Evolutionary conservation across 1,284 basidiomycete species (phyloP), one percentile per base, ranked within the genome.

Genomic region (Malassezia sympodialis): DNA sequence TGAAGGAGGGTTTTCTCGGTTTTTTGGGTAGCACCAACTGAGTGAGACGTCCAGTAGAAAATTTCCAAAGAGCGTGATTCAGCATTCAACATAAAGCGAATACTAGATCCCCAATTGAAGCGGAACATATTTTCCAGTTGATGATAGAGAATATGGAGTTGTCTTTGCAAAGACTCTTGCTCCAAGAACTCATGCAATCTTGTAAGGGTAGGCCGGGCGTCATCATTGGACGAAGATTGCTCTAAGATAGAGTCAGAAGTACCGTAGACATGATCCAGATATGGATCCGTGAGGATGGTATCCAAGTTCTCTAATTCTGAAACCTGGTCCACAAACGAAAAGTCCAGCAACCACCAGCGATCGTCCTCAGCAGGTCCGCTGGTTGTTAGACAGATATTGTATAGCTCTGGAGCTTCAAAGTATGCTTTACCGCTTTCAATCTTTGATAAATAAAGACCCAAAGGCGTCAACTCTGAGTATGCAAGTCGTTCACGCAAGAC

Each of bases 391-490:
- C 62, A 58, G 15, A 82, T 80, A 65, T 85, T 82, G 67, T 91
- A 91, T n/a, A 89, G 76, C 19, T 82, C 80, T 0, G 82, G 81
- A 0, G 83, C 83, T 4, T 78, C 80, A 66, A 93, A 90, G 65
- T 81, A 81, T 3, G 83, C 87, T 49, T 87, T 82, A 6, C 88
- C 89, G 60, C 84, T 82, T 84, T 84, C 80, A 61, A 90, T 85
- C 49, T 77, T 79, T 73, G 87, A 84, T 39, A 78, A 76, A 10
- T 81, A 80, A n/a, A 76, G 52, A 8, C 63, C 63, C 11, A 61
- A 40, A 1, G 76, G 76, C 3, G 77, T 42, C 4, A 56, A 34
- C 31, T 77, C 76, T 39, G 55, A 51, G 8, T 69, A 66, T 3
- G 73, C 66, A 26, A 93, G 79, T 23, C 89, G 82, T 69, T 82